Base-by-base conservation (phyloP, 208 protist species). In the Trypanosoma scelopori region DNA sequence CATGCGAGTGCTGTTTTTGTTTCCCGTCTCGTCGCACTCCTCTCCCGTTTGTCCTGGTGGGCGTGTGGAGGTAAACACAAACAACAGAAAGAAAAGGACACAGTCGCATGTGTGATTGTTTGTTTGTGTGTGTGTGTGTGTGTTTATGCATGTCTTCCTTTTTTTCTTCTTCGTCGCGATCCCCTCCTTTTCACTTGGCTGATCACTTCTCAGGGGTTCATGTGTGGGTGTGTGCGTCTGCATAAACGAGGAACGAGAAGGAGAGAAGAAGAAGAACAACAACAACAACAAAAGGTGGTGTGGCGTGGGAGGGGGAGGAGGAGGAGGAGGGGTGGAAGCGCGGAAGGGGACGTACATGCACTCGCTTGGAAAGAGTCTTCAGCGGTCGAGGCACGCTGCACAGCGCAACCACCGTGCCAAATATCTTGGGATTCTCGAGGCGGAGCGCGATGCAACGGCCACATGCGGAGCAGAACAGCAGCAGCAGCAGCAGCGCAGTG, bases 321-420 rank as follows among this genome's bases (percentile, higher is more conserved):
- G 52, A 23, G 15, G 12, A 63, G 20, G 4, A 22, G 15, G 3
- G 22, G 27, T 22, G 18, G 45, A 22, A n/a, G 22, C 5, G 7
- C 2, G 47, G 47, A 20, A 1, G 47, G 47, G 47, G 12, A 20
- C n/a, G 47, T 15, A 82, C 58, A 72, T 81, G 76, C 39, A 71
- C 16, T 89, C 80, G 0, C 78, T 94, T 18, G 89, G 89, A 20
- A 92, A 87, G 66, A 78, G 84, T 50, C 53, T 94, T 48, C 82
- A 91, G 77, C 79, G 85, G 55, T 87, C 84, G 22, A 91, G 91
- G 76, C 71, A 79, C 39, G 59, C 68, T 2, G 63, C 56, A 45
- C 64, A 79, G 55, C 78, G 74, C 18, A 28, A 65, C n/a, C 72
- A 68, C 12, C 64, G 84, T n/a, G 69, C 53, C 18, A 67, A 62